phyloP scores from a whole-genome alignment of 768 basidiomycete genomes.

The Termitomyces sp. region DNA sequence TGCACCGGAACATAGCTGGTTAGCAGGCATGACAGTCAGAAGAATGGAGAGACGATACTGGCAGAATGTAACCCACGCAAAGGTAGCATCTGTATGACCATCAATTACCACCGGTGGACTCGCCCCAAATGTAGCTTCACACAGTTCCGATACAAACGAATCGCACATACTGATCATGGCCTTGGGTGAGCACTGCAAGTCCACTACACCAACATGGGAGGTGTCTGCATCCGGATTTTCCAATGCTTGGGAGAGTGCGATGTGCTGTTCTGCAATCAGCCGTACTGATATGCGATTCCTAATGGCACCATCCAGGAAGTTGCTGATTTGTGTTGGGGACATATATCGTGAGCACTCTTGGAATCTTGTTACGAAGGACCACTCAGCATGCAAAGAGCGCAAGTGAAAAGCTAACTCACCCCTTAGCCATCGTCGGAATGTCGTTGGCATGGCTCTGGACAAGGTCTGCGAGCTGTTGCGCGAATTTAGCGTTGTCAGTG shows the following conservation, averaged over 20 bases:
- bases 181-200: conserved; percentile 65
- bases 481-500: conserved; percentile 66
- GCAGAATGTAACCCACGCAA: conserved; percentile 55
- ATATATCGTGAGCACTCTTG: conserved; percentile 85
- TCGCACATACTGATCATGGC: conserved; percentile 76
- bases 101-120: conserved; percentile 66
- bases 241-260: conserved; percentile 71
- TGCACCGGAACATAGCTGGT: conserved; percentile 78
- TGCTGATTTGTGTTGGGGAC: conserved; percentile 71
- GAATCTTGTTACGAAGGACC: conserved; percentile 46
- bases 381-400: neutral
- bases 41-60: neutral
- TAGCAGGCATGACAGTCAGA: neutral
- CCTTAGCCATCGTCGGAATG: conserved; percentile 88
- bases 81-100: conserved; percentile 64
- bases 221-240: conserved; percentile 30
- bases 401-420: conserved; percentile 34
- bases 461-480: conserved; percentile 59
- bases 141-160: conserved; percentile 79
- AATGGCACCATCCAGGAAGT: conserved; percentile 80
- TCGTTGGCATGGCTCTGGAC: conserved; percentile 82
- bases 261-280: conserved; percentile 88
- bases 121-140: conserved; percentile 77
- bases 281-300: conserved; percentile 84
- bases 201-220: conserved; percentile 65